These are phyloP conservation scores for Eremothecium coryli DNA, from an alignment of 1,139 yeast genomes.

Conservation along the genomic window DNA sequence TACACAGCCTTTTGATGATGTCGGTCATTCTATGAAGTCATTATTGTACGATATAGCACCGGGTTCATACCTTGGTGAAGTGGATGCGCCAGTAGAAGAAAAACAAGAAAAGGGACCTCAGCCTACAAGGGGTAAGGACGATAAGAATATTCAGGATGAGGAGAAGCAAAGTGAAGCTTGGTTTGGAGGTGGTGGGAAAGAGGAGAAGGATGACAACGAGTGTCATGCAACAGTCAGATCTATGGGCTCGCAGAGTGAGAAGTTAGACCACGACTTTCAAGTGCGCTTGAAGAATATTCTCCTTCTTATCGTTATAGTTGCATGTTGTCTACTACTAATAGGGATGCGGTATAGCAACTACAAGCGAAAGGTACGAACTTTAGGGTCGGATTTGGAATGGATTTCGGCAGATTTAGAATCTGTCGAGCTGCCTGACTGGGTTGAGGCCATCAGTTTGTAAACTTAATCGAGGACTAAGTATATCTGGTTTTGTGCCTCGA, in stretches of 20 bases:
- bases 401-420: too few relatives aligned
- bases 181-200: background rate
- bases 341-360: slow-evolving; percentile 1
- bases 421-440: background rate
- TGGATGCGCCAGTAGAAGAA: too few relatives aligned
- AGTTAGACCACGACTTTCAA: background rate
- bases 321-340: slow-evolving; percentile 2
- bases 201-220: background rate
- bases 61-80: slow-evolving; percentile 6
- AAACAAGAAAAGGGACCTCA: background rate
- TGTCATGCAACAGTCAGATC: slow-evolving; percentile 2
- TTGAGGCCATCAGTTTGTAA: too few relatives aligned
- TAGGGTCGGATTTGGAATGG: too few relatives aligned
- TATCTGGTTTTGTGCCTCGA: too few relatives aligned
- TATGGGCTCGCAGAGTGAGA: slow-evolving; percentile 2
- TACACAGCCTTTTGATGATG: slow-evolving; percentile 44
- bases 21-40: slow-evolving; percentile 33
- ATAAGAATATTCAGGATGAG: background rate
- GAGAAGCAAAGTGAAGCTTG: background rate
- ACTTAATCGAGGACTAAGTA: too few relatives aligned
- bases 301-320: slow-evolving; percentile 1
- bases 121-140: too few relatives aligned
- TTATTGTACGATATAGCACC: slow-evolving; percentile 21
- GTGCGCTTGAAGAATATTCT: background rate
- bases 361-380: too few relatives aligned